Conservation (phyloP, 495 filamentous ascomycete species). For the Pseudotulostoma volvatum region DNA sequence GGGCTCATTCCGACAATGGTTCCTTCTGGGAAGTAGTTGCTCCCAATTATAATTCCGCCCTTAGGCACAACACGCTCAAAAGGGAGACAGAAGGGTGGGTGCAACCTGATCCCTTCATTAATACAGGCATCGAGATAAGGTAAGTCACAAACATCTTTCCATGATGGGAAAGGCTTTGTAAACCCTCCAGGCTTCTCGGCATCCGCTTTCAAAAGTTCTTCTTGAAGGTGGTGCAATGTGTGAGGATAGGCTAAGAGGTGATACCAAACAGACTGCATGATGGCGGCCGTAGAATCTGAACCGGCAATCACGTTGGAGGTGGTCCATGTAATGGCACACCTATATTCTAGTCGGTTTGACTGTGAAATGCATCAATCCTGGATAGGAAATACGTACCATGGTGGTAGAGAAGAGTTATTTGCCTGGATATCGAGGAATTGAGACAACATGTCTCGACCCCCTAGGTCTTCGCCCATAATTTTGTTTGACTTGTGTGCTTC, state of each 20-base stretch:
- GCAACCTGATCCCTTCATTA: constrained; percentile 42
- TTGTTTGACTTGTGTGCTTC: no score
- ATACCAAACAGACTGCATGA: constrained; percentile 20
- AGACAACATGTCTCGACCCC: constrained; percentile 12
- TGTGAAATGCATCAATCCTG: background rate
- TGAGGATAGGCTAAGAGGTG: constrained; percentile 17
- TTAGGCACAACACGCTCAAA: constrained; percentile 25
- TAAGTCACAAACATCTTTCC: constrained; percentile 17
- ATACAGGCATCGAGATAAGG: constrained; percentile 30
- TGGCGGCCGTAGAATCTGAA: constrained; percentile 28
- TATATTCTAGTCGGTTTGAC: constrained; percentile 1
- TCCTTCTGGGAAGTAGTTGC: constrained; percentile 7
- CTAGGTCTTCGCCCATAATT: no score
- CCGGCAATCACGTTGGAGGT: constrained; percentile 30
- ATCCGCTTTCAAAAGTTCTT: constrained; percentile 6
- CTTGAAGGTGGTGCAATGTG: constrained; percentile 10
- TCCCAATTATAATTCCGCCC: constrained; percentile 13
- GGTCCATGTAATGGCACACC: constrained; percentile 10
- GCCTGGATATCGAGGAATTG: constrained; percentile 9
- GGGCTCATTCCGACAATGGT: constrained; percentile 11
- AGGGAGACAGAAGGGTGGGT: constrained; percentile 23
- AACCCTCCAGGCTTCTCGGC: constrained; percentile 6
- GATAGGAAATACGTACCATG: constrained; percentile 10
- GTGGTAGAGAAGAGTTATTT: constrained; percentile 8
- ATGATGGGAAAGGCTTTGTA: constrained; percentile 10